These are phyloP conservation scores for Trichoderma sp. DNA, from an alignment of 2,329 filamentous ascomycete genomes.

Conservation along the genomic window DNA sequence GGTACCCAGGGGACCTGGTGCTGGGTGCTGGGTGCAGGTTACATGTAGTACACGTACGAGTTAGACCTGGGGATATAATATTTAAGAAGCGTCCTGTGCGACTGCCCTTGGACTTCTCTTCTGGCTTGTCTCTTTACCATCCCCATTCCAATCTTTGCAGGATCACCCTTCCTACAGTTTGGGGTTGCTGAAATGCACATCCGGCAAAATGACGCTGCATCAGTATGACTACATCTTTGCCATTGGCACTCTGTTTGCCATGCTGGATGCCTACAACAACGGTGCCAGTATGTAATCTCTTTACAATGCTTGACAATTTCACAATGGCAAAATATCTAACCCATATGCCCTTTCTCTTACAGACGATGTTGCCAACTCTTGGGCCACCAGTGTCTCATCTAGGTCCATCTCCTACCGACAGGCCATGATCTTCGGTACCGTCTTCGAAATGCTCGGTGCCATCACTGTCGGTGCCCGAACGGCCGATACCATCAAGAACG, in stretches of 20 bases:
- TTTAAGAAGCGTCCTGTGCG: background rate
- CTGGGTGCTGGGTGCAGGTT: background rate
- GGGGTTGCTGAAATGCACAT: background rate
- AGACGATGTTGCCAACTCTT: conserved; percentile 83
- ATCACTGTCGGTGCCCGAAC: conserved; percentile 65
- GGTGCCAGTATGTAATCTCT: conserved; percentile 63
- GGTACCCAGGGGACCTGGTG: background rate
- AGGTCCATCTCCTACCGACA: conserved; percentile 68
- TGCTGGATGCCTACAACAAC: conserved; percentile 64
- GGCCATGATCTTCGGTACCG: conserved; percentile 61
- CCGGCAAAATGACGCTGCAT: conserved; percentile 52
- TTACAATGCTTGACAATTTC: background rate
- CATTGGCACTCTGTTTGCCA: conserved; percentile 72
- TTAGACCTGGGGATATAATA: background rate
- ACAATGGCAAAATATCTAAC: background rate
- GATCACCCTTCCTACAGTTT: background rate
- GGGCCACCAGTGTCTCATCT: conserved; percentile 77
- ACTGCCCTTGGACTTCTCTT: background rate
- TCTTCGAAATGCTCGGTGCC: conserved; percentile 66
- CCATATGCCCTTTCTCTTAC: background rate
- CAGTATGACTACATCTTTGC: conserved; percentile 70
- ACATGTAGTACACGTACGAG: background rate
- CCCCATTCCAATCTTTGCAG: background rate
- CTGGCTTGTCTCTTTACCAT: background rate
- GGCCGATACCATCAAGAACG: conserved; percentile 74